These are phyloP conservation scores for Pseudogymnoascus sp. DNA, from an alignment of 2,329 filamentous ascomycete genomes.

Conservation along the genomic window DNA sequence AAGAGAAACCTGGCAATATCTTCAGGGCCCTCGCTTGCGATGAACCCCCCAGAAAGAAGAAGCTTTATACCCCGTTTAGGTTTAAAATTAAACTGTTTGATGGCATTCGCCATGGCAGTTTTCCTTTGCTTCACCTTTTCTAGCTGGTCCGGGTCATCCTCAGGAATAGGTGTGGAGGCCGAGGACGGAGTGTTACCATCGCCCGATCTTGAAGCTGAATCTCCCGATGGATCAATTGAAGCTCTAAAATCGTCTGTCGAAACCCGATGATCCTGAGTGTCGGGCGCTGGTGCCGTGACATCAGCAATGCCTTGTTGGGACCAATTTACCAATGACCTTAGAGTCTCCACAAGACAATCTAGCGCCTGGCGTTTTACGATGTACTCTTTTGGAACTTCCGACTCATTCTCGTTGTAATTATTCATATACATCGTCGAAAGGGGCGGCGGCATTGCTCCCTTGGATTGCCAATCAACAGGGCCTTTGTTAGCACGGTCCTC, in stretches of 20 bases:
- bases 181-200: conserved; percentile 44
- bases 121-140: conserved; percentile 92
- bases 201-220: conserved; percentile 55
- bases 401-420: conserved; percentile 49
- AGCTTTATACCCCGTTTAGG: conserved; percentile 88
- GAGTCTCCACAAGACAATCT: conserved; percentile 78
- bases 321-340: conserved; percentile 90
- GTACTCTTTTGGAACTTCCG: conserved; percentile 79
- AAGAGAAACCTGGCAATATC: conserved; percentile 82
- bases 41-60: conserved; percentile 78
- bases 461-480: conserved; percentile 74
- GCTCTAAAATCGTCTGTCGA: conserved; percentile 54
- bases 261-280: conserved; percentile 42
- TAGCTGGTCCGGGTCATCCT: conserved; percentile 90
- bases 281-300: conserved; percentile 41
- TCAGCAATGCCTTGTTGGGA: conserved; percentile 62
- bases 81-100: conserved; percentile 94
- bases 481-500: conserved; percentile 62
- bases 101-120: conserved; percentile 81
- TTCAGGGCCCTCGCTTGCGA: conserved; percentile 65
- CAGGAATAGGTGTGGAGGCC: conserved; percentile 61
- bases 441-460: conserved; percentile 77
- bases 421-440: conserved; percentile 49
- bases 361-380: conserved; percentile 83
- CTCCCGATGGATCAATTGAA: conserved; percentile 67